Evolutionary conservation across 441 rosid genomes (phyloP), one percentile per base, ranked within the genome.

Genomic region (Pelargonium fulgidum): DNA sequence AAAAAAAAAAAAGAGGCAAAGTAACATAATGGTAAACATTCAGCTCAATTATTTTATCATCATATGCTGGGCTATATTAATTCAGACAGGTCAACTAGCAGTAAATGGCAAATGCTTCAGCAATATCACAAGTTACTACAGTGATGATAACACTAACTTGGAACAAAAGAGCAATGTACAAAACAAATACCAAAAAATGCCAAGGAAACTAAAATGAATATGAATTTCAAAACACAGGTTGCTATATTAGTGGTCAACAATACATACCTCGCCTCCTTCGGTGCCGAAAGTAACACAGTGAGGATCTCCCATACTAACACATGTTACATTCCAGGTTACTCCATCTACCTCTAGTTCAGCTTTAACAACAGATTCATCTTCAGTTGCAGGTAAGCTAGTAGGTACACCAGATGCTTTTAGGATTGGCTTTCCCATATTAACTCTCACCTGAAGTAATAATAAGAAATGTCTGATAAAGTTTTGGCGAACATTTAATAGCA

Each of bases 291-390:
- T 89, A 36, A 94, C 71, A 66, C 99, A 94, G 67, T 94, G 99
- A 65, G 99, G 99, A 82, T 94, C 92, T 14, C 99, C 98, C 99
- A 92, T 94, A 61, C 98, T 89, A 79, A 92, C 96, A 69, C 98
- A 92, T 17, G 96, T 94, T 71, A 87, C 96, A 78, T 80, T 78
- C 99, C 99, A 92, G 66, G 77, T 78, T 48, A 80, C 85, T 68
- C 94, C 94, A 84, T 92, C 94, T 14, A 94, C 89, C 74, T 73
- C 79, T 59, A 92, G 74, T 48, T 83, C 94, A 1, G 87, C 78
- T 66, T 90, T 82, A 72, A 92, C 89, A 76, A 85, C 96, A 79
- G 96, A 83, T 66, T 79, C 86, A 69, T 74, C 88, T 79, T 85
- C 79, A 77, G 85, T 94, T n/a, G 91, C 85, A 7, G 81, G 56